phyloP scores from a whole-genome alignment of 192 early-diverging fungal species.

The Pecoramyces ruminantium region DNA sequence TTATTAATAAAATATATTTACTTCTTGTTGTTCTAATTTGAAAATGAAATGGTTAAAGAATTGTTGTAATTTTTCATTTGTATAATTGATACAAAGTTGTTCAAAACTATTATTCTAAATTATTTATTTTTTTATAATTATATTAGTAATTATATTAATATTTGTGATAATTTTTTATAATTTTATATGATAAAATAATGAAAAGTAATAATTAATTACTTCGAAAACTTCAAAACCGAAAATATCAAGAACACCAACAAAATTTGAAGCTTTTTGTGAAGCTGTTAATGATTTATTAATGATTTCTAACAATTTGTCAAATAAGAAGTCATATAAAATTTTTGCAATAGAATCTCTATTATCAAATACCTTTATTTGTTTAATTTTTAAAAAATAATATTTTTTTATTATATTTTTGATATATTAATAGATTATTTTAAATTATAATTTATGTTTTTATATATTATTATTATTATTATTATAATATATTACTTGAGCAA shows the following conservation, averaged over 20 bases:
- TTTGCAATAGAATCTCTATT: slow-evolving; percentile 38
- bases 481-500: not conserved
- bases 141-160: not conserved
- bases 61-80: slow-evolving; percentile 30
- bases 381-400: too few species aligned
- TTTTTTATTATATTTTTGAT: too few species aligned
- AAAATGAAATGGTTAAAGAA: slow-evolving; percentile 42
- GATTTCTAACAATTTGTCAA: slow-evolving; percentile 24
- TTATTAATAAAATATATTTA: slow-evolving; percentile 2
- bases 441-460: not conserved
- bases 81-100: slow-evolving; percentile 33
- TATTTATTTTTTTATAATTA: slow-evolving; percentile 2
- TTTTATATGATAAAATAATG: not conserved
- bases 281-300: slow-evolving; percentile 12
- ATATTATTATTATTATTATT: not conserved
- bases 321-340: slow-evolving; percentile 28
- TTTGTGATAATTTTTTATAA: slow-evolving; percentile 3
- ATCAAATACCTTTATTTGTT: slow-evolving; percentile 15
- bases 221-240: slow-evolving; percentile 30
- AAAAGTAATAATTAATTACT: not conserved
- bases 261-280: slow-evolving; percentile 11
- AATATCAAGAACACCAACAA: slow-evolving; percentile 36
- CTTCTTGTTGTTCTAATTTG: slow-evolving; percentile 38
- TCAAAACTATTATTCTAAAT: slow-evolving; percentile 32
- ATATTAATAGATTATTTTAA: too few species aligned